phyloP scores from a whole-genome alignment of 345 rosid genomes.

The Adansonia digitata region DNA sequence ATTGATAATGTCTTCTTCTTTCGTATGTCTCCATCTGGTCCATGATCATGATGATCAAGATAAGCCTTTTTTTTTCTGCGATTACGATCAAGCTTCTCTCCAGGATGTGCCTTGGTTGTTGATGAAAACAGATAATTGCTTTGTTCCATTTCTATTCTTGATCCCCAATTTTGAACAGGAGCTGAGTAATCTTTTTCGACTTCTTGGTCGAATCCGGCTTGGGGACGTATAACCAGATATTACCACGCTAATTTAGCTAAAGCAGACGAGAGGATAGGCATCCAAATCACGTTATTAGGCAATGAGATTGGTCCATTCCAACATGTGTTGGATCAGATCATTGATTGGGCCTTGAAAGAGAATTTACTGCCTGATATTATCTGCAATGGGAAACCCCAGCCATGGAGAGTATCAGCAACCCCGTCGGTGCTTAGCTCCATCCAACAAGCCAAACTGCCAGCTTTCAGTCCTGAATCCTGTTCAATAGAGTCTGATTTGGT shows the following conservation, averaged over 20 bases:
- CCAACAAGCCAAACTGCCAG: no score
- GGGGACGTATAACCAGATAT: constrained; percentile 64
- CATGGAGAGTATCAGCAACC: no score
- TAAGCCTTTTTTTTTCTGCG: constrained; percentile 66
- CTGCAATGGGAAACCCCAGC: no score
- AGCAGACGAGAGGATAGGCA: constrained; percentile 56
- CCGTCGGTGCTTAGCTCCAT: no score
- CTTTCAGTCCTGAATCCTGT: no score
- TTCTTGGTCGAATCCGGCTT: constrained; percentile 59
- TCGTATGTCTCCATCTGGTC: constrained; percentile 49
- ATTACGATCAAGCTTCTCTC: constrained; percentile 47
- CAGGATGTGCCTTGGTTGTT: constrained; percentile 59
- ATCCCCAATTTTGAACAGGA: constrained; percentile 53
- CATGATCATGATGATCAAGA: constrained; percentile 61
- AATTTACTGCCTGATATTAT: constrained; percentile 28
- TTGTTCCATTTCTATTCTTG: constrained; percentile 60
- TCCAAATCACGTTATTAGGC: constrained; percentile 58
- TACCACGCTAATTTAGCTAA: constrained; percentile 47
- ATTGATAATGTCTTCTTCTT: constrained; percentile 18
- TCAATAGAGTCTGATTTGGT: no score
- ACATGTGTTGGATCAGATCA: constrained; percentile 60
- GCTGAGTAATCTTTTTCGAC: constrained; percentile 53
- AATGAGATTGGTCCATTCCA: constrained; percentile 43
- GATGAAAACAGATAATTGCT: constrained; percentile 56
- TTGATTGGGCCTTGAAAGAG: constrained; percentile 44